phyloP scores from a whole-genome alignment of 306 rosid species.

The Ammopiptanthus mongolicus region DNA sequence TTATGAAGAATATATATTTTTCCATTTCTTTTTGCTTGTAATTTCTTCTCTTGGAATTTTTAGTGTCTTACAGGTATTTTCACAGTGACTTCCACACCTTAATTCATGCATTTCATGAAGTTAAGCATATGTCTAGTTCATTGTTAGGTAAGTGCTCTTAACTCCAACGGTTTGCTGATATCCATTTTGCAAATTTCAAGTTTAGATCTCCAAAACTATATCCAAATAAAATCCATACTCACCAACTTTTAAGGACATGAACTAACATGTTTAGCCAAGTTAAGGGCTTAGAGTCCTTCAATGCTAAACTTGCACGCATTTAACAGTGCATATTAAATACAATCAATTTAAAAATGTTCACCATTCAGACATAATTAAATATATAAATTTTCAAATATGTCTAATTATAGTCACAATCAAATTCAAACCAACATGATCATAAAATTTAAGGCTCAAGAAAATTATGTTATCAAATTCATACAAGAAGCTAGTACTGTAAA shows the following conservation, averaged over 20 bases:
- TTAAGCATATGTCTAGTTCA: background rate
- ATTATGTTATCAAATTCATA: background rate
- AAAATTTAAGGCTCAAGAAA: background rate
- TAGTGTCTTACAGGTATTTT: background rate
- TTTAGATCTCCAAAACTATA: background rate
- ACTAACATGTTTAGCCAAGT: background rate
- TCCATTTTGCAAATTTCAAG: background rate
- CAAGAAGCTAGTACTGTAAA: background rate
- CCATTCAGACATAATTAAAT: too few species aligned
- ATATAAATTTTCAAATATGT: too few species aligned
- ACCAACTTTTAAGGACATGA: background rate
- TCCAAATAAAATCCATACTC: background rate
- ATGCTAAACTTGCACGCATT: background rate
- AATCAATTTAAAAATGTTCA: too few species aligned
- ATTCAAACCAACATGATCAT: background rate
- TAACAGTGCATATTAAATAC: background rate
- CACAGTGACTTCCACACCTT: background rate
- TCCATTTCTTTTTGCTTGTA: background rate
- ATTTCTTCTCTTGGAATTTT: background rate
- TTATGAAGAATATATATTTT: background rate
- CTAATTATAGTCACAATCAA: background rate
- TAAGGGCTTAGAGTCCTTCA: background rate
- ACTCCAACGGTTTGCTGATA: too few species aligned
- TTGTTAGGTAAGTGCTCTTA: background rate
- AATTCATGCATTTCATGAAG: background rate